A percentile compares a stretch with the other conserved stretches of the same genome.
Evolutionary conservation across 192 early-diverging fungal genomes (phyloP).

Genomic region (Coemansia aciculifera): DNA sequence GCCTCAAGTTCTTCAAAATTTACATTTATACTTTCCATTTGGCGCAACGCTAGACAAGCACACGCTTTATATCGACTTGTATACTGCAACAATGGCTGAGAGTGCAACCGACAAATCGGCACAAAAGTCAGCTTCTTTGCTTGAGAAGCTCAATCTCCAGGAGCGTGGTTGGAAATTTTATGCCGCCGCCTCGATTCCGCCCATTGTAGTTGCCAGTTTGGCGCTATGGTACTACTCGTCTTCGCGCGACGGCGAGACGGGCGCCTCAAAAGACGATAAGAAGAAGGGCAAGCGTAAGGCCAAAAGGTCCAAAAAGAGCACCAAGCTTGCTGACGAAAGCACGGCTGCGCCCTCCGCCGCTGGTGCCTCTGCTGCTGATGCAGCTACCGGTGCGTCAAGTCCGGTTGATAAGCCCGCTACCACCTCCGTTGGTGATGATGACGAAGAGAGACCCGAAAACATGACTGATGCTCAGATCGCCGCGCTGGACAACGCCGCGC

Average conservation of each 20-base stretch:
- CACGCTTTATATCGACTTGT: background rate
- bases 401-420: slow-evolving; percentile 8
- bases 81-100: slow-evolving; percentile 22
- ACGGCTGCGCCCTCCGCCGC: slow-evolving; percentile 7
- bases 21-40: background rate
- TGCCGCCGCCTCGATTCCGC: slow-evolving; percentile 61
- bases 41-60: background rate
- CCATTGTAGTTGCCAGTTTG: slow-evolving; percentile 60
- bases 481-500: slow-evolving; percentile 37
- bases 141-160: slow-evolving; percentile 48
- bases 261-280: slow-evolving; percentile 33
- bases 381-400: slow-evolving; percentile 4
- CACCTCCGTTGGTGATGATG: slow-evolving; percentile 29
- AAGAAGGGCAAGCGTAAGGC: slow-evolving; percentile 30
- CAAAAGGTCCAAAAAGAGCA: slow-evolving; percentile 37
- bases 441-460: slow-evolving; percentile 44
- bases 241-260: slow-evolving; percentile 20
- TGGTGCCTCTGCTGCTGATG: slow-evolving; percentile 8
- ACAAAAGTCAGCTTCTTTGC: slow-evolving; percentile 38
- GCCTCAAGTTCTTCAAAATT: no score
- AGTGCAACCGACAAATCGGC: slow-evolving; percentile 26
- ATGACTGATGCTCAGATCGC: slow-evolving; percentile 59
- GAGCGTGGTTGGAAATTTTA: slow-evolving; percentile 69
- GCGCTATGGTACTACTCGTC: slow-evolving; percentile 66
- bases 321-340: slow-evolving; percentile 18